These are phyloP conservation scores for Malus hybrid DNA, from an alignment of 331 rosid genomes.

Conservation along the genomic window DNA sequence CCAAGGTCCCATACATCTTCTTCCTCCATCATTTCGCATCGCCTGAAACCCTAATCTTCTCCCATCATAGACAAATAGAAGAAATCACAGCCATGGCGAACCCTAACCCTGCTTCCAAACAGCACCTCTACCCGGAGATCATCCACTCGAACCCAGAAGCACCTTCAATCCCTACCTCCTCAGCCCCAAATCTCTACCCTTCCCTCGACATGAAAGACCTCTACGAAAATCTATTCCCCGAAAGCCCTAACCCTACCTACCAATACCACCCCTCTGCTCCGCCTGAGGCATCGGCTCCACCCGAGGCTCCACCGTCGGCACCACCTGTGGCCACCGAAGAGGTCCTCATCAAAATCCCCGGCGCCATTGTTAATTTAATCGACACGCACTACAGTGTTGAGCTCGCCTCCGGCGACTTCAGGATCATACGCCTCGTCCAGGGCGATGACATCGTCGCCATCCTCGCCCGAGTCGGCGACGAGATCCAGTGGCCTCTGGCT, in stretches of 20 bases:
- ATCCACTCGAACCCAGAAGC: slow-evolving; percentile 42
- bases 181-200: slow-evolving; percentile 60
- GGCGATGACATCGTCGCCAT: slow-evolving; percentile 47
- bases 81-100: slow-evolving; percentile 33
- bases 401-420: slow-evolving; percentile 73
- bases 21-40: neutral
- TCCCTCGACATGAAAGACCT: slow-evolving; percentile 53
- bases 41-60: neutral
- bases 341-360: slow-evolving; percentile 56
- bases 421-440: slow-evolving; percentile 47
- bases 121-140: slow-evolving; percentile 49
- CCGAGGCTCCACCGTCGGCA: slow-evolving; percentile 31
- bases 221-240: slow-evolving; percentile 47
- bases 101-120: slow-evolving; percentile 23
- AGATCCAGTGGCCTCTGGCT: slow-evolving; percentile 82
- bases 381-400: slow-evolving; percentile 72
- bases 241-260: neutral
- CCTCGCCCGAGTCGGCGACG: slow-evolving; percentile 51
- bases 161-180: slow-evolving; percentile 12
- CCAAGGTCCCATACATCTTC: neutral
- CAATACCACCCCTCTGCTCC: slow-evolving; percentile 7
- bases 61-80: neutral
- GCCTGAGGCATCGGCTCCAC: slow-evolving; percentile 9
- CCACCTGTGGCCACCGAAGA: slow-evolving; percentile 34
- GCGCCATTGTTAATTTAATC: slow-evolving; percentile 72